A percentile compares a stretch with the other conserved stretches of the same genome.
Evolutionary conservation across 768 basidiomycete species (phyloP).

Genomic region (Tricholoma flavovirens): DNA sequence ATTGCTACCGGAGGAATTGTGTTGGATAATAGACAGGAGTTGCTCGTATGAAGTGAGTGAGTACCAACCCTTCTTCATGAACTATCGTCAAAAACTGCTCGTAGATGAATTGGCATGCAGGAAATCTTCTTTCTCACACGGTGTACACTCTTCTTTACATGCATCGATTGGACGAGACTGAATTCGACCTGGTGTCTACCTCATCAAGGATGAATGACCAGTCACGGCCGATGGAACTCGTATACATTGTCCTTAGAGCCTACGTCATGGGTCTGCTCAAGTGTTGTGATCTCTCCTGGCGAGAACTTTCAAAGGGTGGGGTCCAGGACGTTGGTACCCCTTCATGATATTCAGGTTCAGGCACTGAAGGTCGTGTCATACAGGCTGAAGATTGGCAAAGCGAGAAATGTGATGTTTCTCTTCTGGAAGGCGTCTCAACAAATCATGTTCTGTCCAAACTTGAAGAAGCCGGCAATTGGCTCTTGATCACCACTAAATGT

Average conservation of each 20-base stretch:
- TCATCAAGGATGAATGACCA: slow-evolving; percentile 29
- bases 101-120: slow-evolving; percentile 86
- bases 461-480: slow-evolving; percentile 59
- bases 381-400: slow-evolving; percentile 87
- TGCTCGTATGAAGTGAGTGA: slow-evolving; percentile 70
- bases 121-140: slow-evolving; percentile 81
- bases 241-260: slow-evolving; percentile 64
- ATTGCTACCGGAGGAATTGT: slow-evolving; percentile 73
- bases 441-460: slow-evolving; percentile 47
- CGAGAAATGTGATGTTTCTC: slow-evolving; percentile 78
- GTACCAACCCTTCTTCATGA: neutral
- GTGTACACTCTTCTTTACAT: slow-evolving; percentile 76
- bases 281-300: slow-evolving; percentile 76
- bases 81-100: slow-evolving; percentile 6
- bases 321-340: slow-evolving; percentile 65
- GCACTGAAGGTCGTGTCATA: neutral
- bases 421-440: slow-evolving; percentile 60
- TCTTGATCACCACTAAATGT: slow-evolving; percentile 43
- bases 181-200: slow-evolving; percentile 43
- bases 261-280: slow-evolving; percentile 68
- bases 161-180: slow-evolving; percentile 56
- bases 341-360: slow-evolving; percentile 1
- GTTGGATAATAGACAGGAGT: slow-evolving; percentile 80
- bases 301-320: slow-evolving; percentile 70
- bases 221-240: slow-evolving; percentile 51